phyloP scores from a whole-genome alignment of 768 basidiomycete genomes.

The Rhizopogon rudus region DNA sequence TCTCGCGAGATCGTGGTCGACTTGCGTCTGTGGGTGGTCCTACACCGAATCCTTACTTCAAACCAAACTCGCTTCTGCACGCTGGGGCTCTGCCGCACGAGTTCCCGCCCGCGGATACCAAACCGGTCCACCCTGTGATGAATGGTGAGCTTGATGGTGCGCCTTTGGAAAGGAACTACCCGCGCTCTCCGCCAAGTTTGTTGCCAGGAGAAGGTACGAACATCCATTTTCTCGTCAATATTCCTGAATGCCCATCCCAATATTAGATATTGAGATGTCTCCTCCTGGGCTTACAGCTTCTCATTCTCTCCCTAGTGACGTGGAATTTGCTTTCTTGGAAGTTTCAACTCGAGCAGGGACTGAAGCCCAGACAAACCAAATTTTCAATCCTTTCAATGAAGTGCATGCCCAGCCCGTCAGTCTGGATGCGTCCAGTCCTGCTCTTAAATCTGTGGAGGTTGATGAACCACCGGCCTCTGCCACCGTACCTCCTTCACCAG shows the following conservation, averaged over 20 bases:
- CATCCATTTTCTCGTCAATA: background rate
- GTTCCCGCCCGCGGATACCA: conserved; percentile 16
- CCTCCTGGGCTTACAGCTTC: background rate
- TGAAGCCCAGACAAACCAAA: background rate
- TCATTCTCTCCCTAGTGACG: background rate
- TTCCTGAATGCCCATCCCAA: background rate
- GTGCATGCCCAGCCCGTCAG: background rate
- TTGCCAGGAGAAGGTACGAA: background rate
- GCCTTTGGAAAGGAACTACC: conserved; percentile 2
- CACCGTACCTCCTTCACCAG: conserved; percentile 9
- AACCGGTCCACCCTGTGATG: conserved; percentile 8
- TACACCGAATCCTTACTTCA: conserved; percentile 6
- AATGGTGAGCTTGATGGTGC: conserved; percentile 10
- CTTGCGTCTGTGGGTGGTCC: background rate
- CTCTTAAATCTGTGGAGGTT: background rate
- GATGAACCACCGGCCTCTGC: conserved; percentile 7
- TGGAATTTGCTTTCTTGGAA: background rate
- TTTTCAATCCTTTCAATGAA: background rate
- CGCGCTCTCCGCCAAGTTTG: background rate
- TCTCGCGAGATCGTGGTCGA: background rate
- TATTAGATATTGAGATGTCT: conserved; percentile 1
- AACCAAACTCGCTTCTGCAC: conserved; percentile 9
- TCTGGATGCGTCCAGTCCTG: background rate
- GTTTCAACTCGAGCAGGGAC: background rate
- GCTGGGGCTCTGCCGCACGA: conserved; percentile 19